Conservation (phyloP, 176 grass and related monocot genomes). For the Hsuehochloa calcarea region DNA sequence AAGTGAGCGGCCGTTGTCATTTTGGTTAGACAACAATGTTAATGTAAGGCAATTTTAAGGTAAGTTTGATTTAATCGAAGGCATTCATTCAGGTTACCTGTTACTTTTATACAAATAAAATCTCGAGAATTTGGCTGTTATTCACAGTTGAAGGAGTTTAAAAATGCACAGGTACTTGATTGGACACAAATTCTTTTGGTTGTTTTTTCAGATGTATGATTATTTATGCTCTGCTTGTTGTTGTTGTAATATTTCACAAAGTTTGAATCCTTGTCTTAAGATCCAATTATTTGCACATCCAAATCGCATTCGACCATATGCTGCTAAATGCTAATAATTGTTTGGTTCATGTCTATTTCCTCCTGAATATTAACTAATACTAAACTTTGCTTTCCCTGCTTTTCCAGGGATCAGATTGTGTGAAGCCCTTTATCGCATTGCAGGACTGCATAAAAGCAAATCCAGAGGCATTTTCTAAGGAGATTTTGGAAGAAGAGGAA, state of each 20-base stretch:
- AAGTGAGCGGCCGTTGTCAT: background rate
- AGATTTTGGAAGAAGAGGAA: constrained; percentile 73
- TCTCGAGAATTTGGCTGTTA: background rate
- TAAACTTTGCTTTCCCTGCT: background rate
- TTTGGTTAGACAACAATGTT: background rate
- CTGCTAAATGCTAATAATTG: background rate
- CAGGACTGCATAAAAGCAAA: constrained; percentile 89
- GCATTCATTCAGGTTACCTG: background rate
- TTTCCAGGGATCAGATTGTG: constrained; percentile 92
- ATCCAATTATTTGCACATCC: background rate
- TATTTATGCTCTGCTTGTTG: background rate
- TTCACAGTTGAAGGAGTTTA: background rate
- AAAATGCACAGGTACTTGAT: background rate
- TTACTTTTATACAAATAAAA: constrained; percentile 10
- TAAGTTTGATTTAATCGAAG: background rate
- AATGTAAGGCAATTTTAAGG: background rate
- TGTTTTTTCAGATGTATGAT: background rate
- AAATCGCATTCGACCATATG: background rate
- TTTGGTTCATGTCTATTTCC: background rate
- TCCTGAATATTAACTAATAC: background rate
- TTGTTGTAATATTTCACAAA: background rate
- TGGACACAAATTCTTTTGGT: background rate
- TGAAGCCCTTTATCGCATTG: constrained; percentile 72
- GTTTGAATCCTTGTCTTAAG: background rate
- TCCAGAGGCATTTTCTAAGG: constrained; percentile 88